These are phyloP conservation scores for Colletotrichum truncatum DNA, from an alignment of 2,329 filamentous ascomycete genomes.

Conservation along the genomic window DNA sequence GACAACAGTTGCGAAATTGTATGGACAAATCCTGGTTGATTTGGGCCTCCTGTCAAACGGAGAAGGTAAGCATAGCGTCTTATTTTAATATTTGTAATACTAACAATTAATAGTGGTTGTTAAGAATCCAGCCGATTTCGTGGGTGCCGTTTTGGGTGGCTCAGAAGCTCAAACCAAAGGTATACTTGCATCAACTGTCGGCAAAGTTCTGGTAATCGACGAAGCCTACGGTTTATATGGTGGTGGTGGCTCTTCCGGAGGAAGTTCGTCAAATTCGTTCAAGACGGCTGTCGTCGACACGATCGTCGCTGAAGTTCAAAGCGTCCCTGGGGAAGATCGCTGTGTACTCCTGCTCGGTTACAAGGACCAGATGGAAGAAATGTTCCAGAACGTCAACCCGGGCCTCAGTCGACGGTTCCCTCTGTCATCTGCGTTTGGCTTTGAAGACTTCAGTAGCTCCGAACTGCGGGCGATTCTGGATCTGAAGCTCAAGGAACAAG, in stretches of 20 bases:
- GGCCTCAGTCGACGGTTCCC: constrained; percentile 75
- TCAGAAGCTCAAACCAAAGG: constrained; percentile 79
- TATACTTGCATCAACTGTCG: constrained; percentile 71
- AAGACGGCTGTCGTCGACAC: constrained; percentile 76
- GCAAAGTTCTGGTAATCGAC: constrained; percentile 83
- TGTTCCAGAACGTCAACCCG: constrained; percentile 80
- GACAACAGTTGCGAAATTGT: constrained; percentile 78
- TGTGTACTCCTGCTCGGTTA: constrained; percentile 79
- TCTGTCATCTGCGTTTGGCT: constrained; percentile 69
- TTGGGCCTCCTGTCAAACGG: constrained; percentile 74
- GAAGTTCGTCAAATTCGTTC: constrained; percentile 48
- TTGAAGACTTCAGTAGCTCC: constrained; percentile 71
- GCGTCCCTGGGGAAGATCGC: constrained; percentile 73
- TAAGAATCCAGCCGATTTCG: constrained; percentile 80
- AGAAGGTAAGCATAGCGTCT: constrained; percentile 57
- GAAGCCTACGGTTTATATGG: constrained; percentile 77
- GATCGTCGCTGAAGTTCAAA: constrained; percentile 78
- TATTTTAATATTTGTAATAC: neutral
- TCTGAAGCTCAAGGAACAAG: constrained; percentile 68
- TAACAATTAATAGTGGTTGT: constrained; percentile 59
- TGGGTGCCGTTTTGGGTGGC: constrained; percentile 68
- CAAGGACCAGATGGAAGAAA: constrained; percentile 72
- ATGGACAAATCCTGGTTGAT: constrained; percentile 73
- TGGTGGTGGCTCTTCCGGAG: constrained; percentile 40
- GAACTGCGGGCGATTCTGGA: constrained; percentile 69